These are phyloP conservation scores for Trypanosoma boissoni DNA, from an alignment of 208 protist species.

Conservation along the genomic window DNA sequence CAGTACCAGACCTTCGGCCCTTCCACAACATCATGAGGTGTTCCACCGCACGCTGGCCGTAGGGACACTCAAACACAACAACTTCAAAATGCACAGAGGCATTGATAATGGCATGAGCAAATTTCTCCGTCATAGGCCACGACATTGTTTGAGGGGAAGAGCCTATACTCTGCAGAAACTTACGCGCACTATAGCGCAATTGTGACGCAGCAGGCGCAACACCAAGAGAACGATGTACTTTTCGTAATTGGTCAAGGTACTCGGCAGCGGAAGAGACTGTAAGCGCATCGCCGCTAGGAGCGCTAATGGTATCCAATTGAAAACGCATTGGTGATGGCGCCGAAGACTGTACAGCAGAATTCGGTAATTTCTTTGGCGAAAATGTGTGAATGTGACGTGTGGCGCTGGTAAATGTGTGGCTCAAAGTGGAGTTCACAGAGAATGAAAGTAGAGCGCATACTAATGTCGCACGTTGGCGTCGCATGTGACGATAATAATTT, in stretches of 20 bases:
- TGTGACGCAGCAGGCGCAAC: constrained; percentile 2
- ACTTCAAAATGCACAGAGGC: constrained; percentile 27
- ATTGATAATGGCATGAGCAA: constrained; percentile 16
- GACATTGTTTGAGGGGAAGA: not conserved
- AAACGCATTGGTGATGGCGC: constrained; percentile 1
- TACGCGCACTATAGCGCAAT: constrained; percentile 13
- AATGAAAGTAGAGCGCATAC: too few species aligned
- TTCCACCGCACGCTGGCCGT: constrained; percentile 16
- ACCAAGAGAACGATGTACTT: constrained; percentile 8
- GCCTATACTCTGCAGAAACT: constrained; percentile 13
- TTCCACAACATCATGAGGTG: constrained; percentile 15
- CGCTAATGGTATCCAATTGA: not conserved
- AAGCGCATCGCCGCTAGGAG: too few species aligned
- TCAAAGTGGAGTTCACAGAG: too few species aligned
- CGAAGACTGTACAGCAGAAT: too few species aligned
- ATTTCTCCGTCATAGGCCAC: constrained; percentile 18
- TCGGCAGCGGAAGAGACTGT: constrained; percentile 2
- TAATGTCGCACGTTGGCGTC: too few species aligned
- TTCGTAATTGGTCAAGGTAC: constrained; percentile 14
- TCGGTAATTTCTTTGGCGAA: too few species aligned
- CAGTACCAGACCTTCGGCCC: too few species aligned
- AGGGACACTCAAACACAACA: constrained; percentile 16
- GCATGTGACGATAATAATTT: too few species aligned
- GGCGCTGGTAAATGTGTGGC: too few species aligned
- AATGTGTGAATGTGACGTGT: too few species aligned